Evolutionary conservation across 352 stramenopile species (phyloP), one percentile per base, ranked within the genome.

Genomic region (Globisporangium solare): DNA sequence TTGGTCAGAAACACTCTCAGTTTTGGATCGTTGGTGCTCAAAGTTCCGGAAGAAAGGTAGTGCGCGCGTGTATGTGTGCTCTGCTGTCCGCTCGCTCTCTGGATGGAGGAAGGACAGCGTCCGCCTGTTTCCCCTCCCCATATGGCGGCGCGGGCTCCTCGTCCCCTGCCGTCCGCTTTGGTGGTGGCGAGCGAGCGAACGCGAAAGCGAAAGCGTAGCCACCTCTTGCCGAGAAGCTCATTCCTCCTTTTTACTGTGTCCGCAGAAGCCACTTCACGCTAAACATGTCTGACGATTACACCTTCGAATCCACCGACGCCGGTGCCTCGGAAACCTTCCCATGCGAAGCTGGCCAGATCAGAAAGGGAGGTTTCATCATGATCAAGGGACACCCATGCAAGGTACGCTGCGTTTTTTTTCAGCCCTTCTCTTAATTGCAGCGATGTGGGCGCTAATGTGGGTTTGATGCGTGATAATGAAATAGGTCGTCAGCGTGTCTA

Each of bases 361-460:
- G 97, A 74, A 98, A 98, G 86, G 95, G 95, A 88, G 94, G 97
- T 69, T 99, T 98, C 92, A 99, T 99, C 77, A 98, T 99, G 84
- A 99, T 99, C 90, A 99, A 99, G 90, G 96, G 94, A 68, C 95
- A 98, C 79, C 96, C 97, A 54, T 99, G 97, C 95, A 99, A 99
- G 91, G 89, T 96, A 59, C 47, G 47, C 55, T 83, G 40, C 13
- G 13, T 56, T 40, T 12, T n/a, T 56, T 40, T 12, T 17, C 20
- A 24, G 20, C 32, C 10, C 21, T 10, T 39, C 37, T 40, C 27
- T 35, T 1, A 8, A 35, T 10, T 35, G 27, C 27, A 8, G 5
- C 27, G 24, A 50, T 41, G 3, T 17, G 22, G 20, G 21, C 54
- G 17, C 42, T 65, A 20, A 62, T 10, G 56, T 6, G 27, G 3